Percentiles rank a stretch among this genome's conserved stretches.
These are phyloP conservation scores for Penicillium sp. DNA, from an alignment of 2,329 filamentous ascomycete genomes.

Conservation along the genomic window DNA sequence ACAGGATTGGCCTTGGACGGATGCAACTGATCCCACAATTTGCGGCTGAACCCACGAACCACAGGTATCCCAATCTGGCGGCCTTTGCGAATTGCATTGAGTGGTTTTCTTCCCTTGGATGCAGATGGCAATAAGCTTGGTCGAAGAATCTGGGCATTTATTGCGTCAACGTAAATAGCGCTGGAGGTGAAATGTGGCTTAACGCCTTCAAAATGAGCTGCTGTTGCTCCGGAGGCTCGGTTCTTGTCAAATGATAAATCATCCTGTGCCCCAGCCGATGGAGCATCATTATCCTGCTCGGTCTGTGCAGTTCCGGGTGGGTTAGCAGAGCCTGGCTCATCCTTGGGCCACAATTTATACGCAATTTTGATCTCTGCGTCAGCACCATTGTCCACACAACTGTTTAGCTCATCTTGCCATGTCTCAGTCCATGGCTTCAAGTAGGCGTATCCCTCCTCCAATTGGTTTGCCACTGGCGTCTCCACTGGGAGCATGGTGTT, in stretches of 20 bases:
- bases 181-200: slow-evolving; percentile 72
- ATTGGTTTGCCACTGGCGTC: slow-evolving; percentile 79
- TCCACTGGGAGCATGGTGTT: slow-evolving; percentile 92
- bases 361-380: slow-evolving; percentile 88
- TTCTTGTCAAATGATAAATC: slow-evolving; percentile 35
- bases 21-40: slow-evolving; percentile 73
- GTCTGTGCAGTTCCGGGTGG: slow-evolving; percentile 39
- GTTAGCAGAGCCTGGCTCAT: slow-evolving; percentile 39
- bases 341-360: slow-evolving; percentile 75
- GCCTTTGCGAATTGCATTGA: slow-evolving; percentile 82
- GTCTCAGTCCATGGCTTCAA: slow-evolving; percentile 86
- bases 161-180: slow-evolving; percentile 80
- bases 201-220: slow-evolving; percentile 46
- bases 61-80: slow-evolving; percentile 80
- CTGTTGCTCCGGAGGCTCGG: slow-evolving; percentile 41
- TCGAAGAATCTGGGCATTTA: slow-evolving; percentile 79
- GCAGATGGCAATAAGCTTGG: slow-evolving; percentile 80
- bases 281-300: slow-evolving; percentile 29
- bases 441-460: slow-evolving; percentile 88
- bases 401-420: slow-evolving; percentile 87
- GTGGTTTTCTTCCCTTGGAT: slow-evolving; percentile 77
- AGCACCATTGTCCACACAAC: slow-evolving; percentile 85
- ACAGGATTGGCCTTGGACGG: slow-evolving; percentile 48
- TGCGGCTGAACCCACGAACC: slow-evolving; percentile 82
- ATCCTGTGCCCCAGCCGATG: slow-evolving; percentile 16